phyloP scores from a whole-genome alignment of 2,329 filamentous ascomycete genomes.

The Claviceps sp. region DNA sequence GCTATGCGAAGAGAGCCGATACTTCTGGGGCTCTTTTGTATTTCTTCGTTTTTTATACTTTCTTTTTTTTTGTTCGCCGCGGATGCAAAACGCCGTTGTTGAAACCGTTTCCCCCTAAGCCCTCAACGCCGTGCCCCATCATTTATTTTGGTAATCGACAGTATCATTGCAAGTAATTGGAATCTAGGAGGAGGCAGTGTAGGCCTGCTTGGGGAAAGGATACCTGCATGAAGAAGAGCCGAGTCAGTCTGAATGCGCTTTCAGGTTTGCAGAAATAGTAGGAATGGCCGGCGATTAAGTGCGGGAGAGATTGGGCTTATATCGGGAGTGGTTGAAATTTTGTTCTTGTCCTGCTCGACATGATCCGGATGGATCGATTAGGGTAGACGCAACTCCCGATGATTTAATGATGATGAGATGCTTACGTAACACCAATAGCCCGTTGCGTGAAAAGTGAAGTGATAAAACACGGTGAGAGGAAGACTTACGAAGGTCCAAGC shows the following conservation, averaged over 20 bases:
- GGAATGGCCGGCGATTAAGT: background rate
- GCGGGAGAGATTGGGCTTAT: background rate
- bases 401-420: background rate
- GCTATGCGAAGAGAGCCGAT: slow-evolving; percentile 20
- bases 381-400: background rate
- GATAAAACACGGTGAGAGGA: background rate
- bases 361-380: background rate
- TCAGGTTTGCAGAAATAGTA: background rate
- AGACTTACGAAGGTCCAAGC: slow-evolving; percentile 86
- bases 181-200: slow-evolving; percentile 35
- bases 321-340: background rate
- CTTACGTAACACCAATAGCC: background rate
- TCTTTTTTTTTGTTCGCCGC: slow-evolving; percentile 9
- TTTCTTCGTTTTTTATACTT: background rate
- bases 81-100: slow-evolving; percentile 37
- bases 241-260: slow-evolving; percentile 4
- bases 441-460: slow-evolving; percentile 1
- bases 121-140: slow-evolving; percentile 28
- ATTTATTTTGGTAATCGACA: slow-evolving; percentile 10
- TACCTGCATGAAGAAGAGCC: slow-evolving; percentile 35
- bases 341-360: background rate
- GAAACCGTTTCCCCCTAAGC: slow-evolving; percentile 32
- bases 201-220: slow-evolving; percentile 71
- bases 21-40: slow-evolving; percentile 10
- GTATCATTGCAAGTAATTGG: slow-evolving; percentile 8